A percentile compares a stretch with the other conserved stretches of the same genome.
These are phyloP conservation scores for Litsea cubeba DNA, from an alignment of 164 flowering plant species.

Conservation along the genomic window DNA sequence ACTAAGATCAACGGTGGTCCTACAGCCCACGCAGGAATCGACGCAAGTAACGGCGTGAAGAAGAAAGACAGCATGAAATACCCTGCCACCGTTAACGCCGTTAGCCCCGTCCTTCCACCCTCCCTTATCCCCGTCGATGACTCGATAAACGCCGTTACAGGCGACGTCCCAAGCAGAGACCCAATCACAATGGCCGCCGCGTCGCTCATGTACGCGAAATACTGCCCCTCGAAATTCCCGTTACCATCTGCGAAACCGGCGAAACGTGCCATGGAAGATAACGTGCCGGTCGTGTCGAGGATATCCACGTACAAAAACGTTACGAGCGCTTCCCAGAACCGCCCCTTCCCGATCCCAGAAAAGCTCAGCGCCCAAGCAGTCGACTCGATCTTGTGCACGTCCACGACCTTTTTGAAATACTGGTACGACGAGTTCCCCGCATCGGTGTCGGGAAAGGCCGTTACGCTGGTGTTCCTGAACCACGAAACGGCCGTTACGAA, in stretches of 20 bases:
- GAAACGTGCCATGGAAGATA: slow-evolving; percentile 85
- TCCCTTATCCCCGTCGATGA: slow-evolving; percentile 91
- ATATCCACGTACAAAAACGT: slow-evolving; percentile 87
- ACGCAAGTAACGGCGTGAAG: slow-evolving; percentile 82
- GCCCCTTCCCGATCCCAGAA: slow-evolving; percentile 33
- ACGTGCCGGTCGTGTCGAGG: slow-evolving; percentile 77
- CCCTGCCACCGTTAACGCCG: slow-evolving; percentile 74
- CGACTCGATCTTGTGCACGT: slow-evolving; percentile 55
- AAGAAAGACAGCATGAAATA: slow-evolving; percentile 73
- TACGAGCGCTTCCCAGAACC: slow-evolving; percentile 76
- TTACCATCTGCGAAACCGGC: slow-evolving; percentile 55
- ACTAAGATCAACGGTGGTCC: slow-evolving; percentile 92
- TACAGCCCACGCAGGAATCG: slow-evolving; percentile 95
- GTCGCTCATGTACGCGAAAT: slow-evolving; percentile 91
- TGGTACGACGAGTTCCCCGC: slow-evolving; percentile 48
- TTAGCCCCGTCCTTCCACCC: slow-evolving; percentile 87
- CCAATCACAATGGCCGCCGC: slow-evolving; percentile 76
- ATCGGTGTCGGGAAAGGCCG: slow-evolving; percentile 63
- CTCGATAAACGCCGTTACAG: slow-evolving; percentile 80
- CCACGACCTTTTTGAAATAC: slow-evolving; percentile 77
- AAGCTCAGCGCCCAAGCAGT: slow-evolving; percentile 87
- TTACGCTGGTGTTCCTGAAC: slow-evolving; percentile 75
- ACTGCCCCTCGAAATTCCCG: slow-evolving; percentile 88
- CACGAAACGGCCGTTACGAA: slow-evolving; percentile 88
- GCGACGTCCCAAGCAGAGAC: slow-evolving; percentile 82